Evolutionary conservation across 2,329 filamentous ascomycete genomes (phyloP), one percentile per base, ranked within the genome.

Genomic region (Sporothrix phasma): DNA sequence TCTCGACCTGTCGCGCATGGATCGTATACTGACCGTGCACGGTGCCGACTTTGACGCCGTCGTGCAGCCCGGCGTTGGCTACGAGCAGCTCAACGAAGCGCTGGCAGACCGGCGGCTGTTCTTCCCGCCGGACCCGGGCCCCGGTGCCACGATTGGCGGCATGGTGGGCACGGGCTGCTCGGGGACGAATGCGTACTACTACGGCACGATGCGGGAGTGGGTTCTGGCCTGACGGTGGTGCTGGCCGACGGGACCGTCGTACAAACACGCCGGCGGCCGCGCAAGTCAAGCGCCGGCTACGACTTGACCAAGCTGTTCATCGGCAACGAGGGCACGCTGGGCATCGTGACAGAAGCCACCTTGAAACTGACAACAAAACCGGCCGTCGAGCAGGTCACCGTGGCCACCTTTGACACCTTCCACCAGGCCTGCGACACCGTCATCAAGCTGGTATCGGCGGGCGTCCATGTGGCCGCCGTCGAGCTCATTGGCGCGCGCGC

Each of bases 151-250:
- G 87, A 96, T 96, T 70, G 92, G 92, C 64, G 92, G 92, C 62
- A 92, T 92, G 88, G 84, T 92, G 39, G 88, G 88, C 24, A 92
- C 88, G 2, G 83, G 83, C 39, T 84, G 81, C 76, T 84, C 81
- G 71, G 92, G 92, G 64, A 96, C 92, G 15, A 96, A 96, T 73
- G 88, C 92, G 17, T 96, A 95, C 77, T 83, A 91, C 64, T 96
- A 96, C 74, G 92, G 92, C 67, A 96, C 92, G 2, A 96, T 96
- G 91, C 87, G 90, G 67, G 92, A 96, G 73, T 96, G 92, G 92
- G 92, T 96, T 10, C 77, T 96, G 26, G 84, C 61, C 76, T 96
- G 69, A 96, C 92, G 0, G 90, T 96, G 3, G 92, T 96, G 13
- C 81, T 96, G 70, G 92, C 92, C n/a, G 92, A 96, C 74, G 92